Conservation (phyloP, 192 early-diverging fungal species). For the Jimgerdemannia flammicorona region DNA sequence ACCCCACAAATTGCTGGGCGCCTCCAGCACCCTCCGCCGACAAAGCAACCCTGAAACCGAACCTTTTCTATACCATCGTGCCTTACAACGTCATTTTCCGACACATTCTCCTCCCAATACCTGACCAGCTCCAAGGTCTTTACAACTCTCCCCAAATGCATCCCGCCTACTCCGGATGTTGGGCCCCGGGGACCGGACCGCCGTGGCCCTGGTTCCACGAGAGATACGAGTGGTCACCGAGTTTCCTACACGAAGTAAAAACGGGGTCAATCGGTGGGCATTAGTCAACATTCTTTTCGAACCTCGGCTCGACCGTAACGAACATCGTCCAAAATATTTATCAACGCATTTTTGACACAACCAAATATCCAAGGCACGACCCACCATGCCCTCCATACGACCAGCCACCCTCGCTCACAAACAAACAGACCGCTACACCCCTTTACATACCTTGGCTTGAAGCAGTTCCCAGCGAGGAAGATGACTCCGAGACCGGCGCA, state of each 20-base stretch:
- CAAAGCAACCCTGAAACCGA: no score
- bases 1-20: no score
- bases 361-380: background rate
- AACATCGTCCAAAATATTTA: no score
- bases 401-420: background rate
- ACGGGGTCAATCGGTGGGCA: constrained; percentile 10
- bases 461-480: constrained; percentile 88
- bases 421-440: background rate
- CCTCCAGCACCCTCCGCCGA: no score
- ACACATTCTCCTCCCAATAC: no score
- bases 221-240: constrained; percentile 95
- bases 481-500: constrained; percentile 86
- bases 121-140: background rate
- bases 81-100: no score
- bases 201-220: constrained; percentile 72
- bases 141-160: no score
- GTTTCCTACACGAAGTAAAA: constrained; percentile 52
- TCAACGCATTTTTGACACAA: no score
- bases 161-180: background rate
- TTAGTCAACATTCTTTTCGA: background rate
- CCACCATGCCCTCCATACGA: background rate
- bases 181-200: no score
- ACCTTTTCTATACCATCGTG: no score
- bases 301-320: background rate
- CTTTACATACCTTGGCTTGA: constrained; percentile 72